Conservation (phyloP, 164 flowering plant genomes). For the Magnolia sinica region DNA sequence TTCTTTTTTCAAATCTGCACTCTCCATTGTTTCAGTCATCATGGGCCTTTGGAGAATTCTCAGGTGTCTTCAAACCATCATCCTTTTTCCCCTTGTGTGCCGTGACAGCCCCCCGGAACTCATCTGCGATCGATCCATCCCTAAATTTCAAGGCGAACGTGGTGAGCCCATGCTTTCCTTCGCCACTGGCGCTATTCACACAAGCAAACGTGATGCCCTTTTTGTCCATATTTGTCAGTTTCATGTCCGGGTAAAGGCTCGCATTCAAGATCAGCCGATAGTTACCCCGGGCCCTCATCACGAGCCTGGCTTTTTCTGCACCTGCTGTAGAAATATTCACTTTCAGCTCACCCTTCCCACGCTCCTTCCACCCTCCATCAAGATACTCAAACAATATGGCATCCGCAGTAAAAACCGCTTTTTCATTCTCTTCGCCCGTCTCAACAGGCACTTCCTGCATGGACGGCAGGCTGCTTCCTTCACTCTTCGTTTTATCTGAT, state of each 20-base stretch:
- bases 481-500: conserved; percentile 42
- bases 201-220: conserved; percentile 87
- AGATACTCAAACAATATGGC: conserved; percentile 73
- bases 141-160: conserved; percentile 83
- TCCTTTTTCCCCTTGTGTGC: conserved; percentile 48
- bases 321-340: conserved; percentile 61
- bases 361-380: conserved; percentile 88
- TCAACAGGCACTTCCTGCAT: conserved; percentile 75
- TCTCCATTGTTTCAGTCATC: conserved; percentile 32
- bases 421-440: conserved; percentile 96
- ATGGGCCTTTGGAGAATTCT: conserved; percentile 73
- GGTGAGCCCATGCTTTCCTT: conserved; percentile 56
- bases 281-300: conserved; percentile 87
- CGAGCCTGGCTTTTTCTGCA: conserved; percentile 55
- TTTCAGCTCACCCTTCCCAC: conserved; percentile 94
- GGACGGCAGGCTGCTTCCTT: conserved; percentile 40
- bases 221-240: conserved; percentile 86
- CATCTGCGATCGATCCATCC: conserved; percentile 64
- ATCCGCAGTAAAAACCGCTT: conserved; percentile 67
- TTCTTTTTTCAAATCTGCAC: background rate
- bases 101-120: conserved; percentile 49
- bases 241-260: conserved; percentile 82
- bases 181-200: conserved; percentile 56
- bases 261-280: conserved; percentile 80
- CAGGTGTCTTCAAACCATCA: conserved; percentile 60